Base-by-base conservation (phyloP, 148 eudicot genomes). In the Rheum nobile region DNA sequence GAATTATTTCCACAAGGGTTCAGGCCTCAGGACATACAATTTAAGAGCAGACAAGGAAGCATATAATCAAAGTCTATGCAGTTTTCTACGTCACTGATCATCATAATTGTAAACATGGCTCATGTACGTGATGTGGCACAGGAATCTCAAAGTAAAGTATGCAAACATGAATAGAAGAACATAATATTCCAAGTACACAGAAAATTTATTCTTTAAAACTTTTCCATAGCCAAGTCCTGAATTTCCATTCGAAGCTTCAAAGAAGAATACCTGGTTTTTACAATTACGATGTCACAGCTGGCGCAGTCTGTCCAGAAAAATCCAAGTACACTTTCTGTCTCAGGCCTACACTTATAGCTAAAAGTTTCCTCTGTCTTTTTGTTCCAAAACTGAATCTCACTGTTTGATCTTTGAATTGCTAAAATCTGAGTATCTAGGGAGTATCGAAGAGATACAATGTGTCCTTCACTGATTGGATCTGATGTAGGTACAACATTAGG, bases 301-400 rank as follows among this genome's bases (percentile, higher is more conserved):
- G 92, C 83, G 78, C 91, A 87, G 81, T 95, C 99, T 75, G 94
- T 91, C 99, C 99, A 95, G 81, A 95, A 95, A 77, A 95, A 95
- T 28, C 99, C 99, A 72, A 95, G 83, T 65, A 95, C 85, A 75
- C 79, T 87, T 82, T 90, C 99, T 3, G 94, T 81, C 75, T 87
- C 96, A 22, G 89, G 74, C 78, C 76, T 87, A 76, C 91, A 95
- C 78, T 55, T 86, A 78, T 91, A 90, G 77, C 81, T 83, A 78
- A 87, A 84, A 39, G 84, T 86, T 48, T 76, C 82, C 73, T 90
- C 88, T 54, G 83, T 82, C 69, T 89, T 88, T 82, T 85, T 91
- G 78, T 86, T 85, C 90, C 89, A 87, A 80, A 93, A 82, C 52
- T 87, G 96, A 73, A 93, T 84, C 81, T 93, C 98, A 77, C 80